A percentile compares a stretch with the other conserved stretches of the same genome.
These are phyloP conservation scores for Phytophthora sojae DNA, from an alignment of 352 stramenopile genomes.

Conservation along the genomic window DNA sequence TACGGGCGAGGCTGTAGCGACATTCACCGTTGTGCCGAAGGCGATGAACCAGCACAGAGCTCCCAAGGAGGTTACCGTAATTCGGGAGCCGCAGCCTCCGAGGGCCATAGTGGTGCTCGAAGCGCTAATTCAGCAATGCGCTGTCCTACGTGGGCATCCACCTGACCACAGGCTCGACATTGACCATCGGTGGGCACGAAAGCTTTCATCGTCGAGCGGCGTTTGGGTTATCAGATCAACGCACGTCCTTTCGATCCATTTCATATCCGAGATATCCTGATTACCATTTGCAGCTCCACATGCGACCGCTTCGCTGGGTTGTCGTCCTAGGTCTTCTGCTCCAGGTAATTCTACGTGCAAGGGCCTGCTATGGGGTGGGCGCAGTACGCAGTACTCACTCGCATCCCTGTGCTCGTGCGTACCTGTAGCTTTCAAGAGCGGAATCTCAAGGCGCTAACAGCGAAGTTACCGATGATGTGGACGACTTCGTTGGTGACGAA, in stretches of 20 bases:
- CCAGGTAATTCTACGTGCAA: not conserved
- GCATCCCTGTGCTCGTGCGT: not conserved
- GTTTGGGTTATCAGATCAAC: not conserved
- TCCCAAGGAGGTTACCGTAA: not conserved
- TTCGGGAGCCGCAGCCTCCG: not conserved
- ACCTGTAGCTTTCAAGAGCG: not conserved
- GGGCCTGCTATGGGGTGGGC: not conserved
- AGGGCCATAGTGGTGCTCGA: not conserved
- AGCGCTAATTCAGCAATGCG: not conserved
- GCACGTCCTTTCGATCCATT: not conserved
- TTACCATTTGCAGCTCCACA: not conserved
- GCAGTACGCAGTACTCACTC: not conserved
- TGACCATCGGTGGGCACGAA: not conserved
- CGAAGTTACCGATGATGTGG: not conserved
- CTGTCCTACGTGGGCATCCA: not conserved
- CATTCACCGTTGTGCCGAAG: not conserved
- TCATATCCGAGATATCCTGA: not conserved
- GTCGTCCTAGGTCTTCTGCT: not conserved
- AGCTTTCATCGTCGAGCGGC: not conserved
- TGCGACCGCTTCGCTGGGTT: not conserved
- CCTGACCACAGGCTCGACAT: not conserved
- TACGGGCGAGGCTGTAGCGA: constrained; percentile 6
- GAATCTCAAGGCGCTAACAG: not conserved
- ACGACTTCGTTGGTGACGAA: not conserved
- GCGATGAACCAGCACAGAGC: constrained; percentile 6